Conservation (phyloP, 2,329 filamentous ascomycete species). For the Alternaria brassicae region DNA sequence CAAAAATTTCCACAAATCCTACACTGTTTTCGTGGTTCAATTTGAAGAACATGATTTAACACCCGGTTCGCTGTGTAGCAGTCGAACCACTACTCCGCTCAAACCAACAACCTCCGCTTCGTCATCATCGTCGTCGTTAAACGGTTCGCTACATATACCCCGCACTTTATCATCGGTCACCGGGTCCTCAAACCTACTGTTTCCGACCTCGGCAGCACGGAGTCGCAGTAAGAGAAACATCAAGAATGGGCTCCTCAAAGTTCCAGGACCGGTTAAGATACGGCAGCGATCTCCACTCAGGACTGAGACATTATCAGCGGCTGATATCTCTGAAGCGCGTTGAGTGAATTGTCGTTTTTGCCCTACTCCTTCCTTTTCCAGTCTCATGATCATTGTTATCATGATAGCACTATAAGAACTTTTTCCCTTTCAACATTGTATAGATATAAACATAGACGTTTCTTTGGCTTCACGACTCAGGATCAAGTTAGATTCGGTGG, state of each 20-base stretch:
- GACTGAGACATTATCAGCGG: not conserved
- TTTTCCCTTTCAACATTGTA: not conserved
- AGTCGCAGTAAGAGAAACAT: constrained; percentile 11
- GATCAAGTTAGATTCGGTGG: not conserved
- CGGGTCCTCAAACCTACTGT: not conserved
- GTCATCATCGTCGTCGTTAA: constrained; percentile 17
- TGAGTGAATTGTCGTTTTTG: constrained; percentile 7
- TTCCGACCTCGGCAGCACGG: not conserved
- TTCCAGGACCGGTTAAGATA: constrained; percentile 1
- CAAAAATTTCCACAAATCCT: not conserved
- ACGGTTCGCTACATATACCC: constrained; percentile 9
- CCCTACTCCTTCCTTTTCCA: not conserved
- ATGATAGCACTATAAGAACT: not conserved
- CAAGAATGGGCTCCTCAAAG: constrained; percentile 5
- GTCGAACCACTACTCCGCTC: constrained; percentile 6
- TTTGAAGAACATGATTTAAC: constrained; percentile 26
- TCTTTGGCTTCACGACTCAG: not conserved
- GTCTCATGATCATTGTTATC: not conserved
- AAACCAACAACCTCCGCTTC: constrained; percentile 20
- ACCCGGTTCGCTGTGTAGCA: constrained; percentile 15
- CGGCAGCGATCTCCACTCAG: constrained; percentile 11
- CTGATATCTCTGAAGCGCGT: constrained; percentile 4
- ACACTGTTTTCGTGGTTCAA: not conserved
- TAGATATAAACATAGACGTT: not conserved
- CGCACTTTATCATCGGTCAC: constrained; percentile 3